Percentiles rank a stretch among this genome's conserved stretches.
Evolutionary conservation across 768 basidiomycete genomes (phyloP).

Genomic region (Mycena albidolilacea): DNA sequence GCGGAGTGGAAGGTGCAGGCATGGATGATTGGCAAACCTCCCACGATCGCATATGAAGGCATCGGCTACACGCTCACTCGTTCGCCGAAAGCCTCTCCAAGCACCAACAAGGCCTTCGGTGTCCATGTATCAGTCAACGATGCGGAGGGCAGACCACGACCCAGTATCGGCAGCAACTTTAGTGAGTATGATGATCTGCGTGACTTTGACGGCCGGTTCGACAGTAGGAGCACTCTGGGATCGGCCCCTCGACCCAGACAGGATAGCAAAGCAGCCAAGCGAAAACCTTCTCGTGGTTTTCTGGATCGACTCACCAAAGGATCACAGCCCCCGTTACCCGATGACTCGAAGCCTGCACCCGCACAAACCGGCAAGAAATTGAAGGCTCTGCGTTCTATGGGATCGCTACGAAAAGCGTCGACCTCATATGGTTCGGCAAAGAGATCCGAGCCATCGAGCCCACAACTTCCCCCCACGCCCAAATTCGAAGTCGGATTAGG

Average conservation of each 20-base stretch:
- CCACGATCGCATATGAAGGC: conserved; percentile 85
- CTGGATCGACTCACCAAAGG: conserved; percentile 71
- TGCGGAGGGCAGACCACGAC: conserved; percentile 66
- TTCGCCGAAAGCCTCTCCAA: conserved; percentile 49
- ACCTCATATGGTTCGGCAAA: conserved; percentile 48
- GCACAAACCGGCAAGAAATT: conserved; percentile 64
- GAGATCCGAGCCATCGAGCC: conserved; percentile 61
- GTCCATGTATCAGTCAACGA: conserved; percentile 47
- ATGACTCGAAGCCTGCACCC: conserved; percentile 52
- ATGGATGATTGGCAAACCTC: conserved; percentile 98
- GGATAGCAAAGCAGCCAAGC: conserved; percentile 58
- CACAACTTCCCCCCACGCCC: conserved; percentile 67
- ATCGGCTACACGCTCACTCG: conserved; percentile 81
- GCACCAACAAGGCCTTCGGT: conserved; percentile 43
- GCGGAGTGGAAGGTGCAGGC: conserved; percentile 98
- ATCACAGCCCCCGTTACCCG: conserved; percentile 61
- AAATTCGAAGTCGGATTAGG: conserved; percentile 71
- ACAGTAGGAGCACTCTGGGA: conserved; percentile 82
- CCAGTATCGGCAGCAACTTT: conserved; percentile 79
- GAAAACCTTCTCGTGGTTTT: conserved; percentile 79
- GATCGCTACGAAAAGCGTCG: conserved; percentile 77
- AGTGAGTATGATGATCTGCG: conserved; percentile 91
- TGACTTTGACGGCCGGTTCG: conserved; percentile 91
- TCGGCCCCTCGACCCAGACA: conserved; percentile 49
- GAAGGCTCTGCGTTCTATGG: conserved; percentile 86